Base-by-base conservation (phyloP, 2,329 filamentous ascomycete genomes). In the Cadophora sp. region DNA sequence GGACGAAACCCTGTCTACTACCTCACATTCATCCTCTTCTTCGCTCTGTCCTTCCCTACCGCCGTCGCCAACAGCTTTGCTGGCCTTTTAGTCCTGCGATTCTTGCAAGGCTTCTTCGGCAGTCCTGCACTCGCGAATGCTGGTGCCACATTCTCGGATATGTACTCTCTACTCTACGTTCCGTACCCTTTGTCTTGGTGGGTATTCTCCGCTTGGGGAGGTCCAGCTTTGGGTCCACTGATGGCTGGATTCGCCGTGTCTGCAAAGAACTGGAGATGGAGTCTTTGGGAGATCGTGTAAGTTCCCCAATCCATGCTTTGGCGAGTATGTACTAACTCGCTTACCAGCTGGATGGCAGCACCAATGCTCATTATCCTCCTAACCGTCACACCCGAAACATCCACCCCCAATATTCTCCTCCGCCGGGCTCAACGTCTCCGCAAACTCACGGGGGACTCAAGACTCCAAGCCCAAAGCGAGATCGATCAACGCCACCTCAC, bases 181-280 rank as follows among this genome's bases (percentile, higher is more conserved):
- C 33, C 33, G 11, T 39, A 39, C 11, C 24, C 45, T 13, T 36
- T 69, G 14, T 59, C 24, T 11, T 58, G 61, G 66, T 67, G 60
- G 61, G 66, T 63, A 13, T 64, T 67, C 14, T 22, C 66, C 6
- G 66, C 61, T 36, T 64, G 79, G 33, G 33, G 33, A 39, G 33
- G 33, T 39, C 33, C 33, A 39, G 33, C 33, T 6, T 13, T 90
- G 0, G 87, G 87, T 0, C 87, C 87, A 3, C 76, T 89, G 0
- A 78, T 90, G 7, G 83, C 82, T 2, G 87, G 86, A 8, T 90
- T 86, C 76, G 80, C 83, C 7, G 86, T 88, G 11, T 79, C 82
- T 3, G 82, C 79, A 1, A 20, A 45, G 14, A 45, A 20, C 16
- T 45, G 43, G 43, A 45, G 14, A 45, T 45, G 14, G 43, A 20